Percentiles rank a stretch among this genome's conserved stretches.
These are phyloP conservation scores for Colletotrichum acutatum DNA, from an alignment of 2,329 filamentous ascomycete species.

Conservation along the genomic window DNA sequence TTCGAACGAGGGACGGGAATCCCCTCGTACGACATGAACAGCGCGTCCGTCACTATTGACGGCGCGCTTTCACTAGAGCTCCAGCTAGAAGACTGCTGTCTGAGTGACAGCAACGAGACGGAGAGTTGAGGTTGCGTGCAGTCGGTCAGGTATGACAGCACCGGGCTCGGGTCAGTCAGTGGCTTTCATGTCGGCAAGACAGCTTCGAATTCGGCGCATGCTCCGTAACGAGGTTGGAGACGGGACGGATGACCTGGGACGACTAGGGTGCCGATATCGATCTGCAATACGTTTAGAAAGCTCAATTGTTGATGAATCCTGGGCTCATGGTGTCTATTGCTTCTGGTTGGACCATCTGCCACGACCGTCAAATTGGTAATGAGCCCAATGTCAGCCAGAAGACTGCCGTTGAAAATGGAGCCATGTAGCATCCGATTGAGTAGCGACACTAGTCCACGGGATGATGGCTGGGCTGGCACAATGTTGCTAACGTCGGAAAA, in stretches of 20 bases:
- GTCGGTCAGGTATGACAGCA: background rate
- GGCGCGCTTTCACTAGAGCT: background rate
- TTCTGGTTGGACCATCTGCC: background rate
- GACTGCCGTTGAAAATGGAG: background rate
- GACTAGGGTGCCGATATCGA: background rate
- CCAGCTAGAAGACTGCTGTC: background rate
- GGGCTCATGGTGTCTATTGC: background rate
- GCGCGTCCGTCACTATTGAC: slow-evolving; percentile 3
- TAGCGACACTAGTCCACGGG: background rate
- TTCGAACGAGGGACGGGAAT: background rate
- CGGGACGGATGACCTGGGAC: background rate
- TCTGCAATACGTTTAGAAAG: background rate
- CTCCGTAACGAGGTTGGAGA: slow-evolving; percentile 2
- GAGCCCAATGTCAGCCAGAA: background rate
- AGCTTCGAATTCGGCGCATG: background rate
- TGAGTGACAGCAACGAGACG: background rate
- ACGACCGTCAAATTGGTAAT: background rate
- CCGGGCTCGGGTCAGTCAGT: background rate
- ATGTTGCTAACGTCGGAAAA: background rate
- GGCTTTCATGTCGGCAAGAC: background rate
- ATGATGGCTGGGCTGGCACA: background rate
- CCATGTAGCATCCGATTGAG: background rate
- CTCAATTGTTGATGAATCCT: background rate
- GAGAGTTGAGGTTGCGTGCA: background rate
- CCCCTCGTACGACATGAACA: background rate